Conservation (phyloP, 1,284 basidiomycete genomes). For the Tilletiaria anomala region DNA sequence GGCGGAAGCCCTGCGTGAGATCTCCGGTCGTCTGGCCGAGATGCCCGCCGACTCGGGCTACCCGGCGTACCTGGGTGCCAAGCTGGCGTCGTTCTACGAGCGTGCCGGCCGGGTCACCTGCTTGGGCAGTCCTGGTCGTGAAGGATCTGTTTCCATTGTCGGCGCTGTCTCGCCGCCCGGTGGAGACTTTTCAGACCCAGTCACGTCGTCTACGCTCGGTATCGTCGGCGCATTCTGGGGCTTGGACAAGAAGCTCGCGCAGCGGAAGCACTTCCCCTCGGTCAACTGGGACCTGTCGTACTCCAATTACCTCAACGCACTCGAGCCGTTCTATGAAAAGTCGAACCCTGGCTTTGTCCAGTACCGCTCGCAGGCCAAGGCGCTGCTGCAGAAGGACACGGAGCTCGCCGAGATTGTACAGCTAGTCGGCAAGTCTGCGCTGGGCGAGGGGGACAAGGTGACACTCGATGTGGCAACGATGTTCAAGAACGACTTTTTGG, state of each 20-base stretch:
- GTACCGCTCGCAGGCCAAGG: slow-evolving; percentile 77
- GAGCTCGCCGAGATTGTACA: slow-evolving; percentile 98
- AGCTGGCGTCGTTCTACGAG: slow-evolving; percentile 95
- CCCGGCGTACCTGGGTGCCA: slow-evolving; percentile 90
- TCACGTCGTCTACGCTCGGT: slow-evolving; percentile 88
- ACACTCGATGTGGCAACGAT: slow-evolving; percentile 92
- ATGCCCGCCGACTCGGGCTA: slow-evolving; percentile 97
- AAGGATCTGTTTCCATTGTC: slow-evolving; percentile 93
- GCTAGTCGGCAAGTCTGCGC: slow-evolving; percentile 90
- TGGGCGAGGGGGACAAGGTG: slow-evolving; percentile 96
- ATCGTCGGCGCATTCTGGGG: slow-evolving; percentile 87
- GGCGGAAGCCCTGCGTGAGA: slow-evolving; percentile 98
- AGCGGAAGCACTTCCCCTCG: slow-evolving; percentile 94
- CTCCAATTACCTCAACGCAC: slow-evolving; percentile 91
- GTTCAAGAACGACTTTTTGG: slow-evolving; percentile 88
- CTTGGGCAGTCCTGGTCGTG: slow-evolving; percentile 71
- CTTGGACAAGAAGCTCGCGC: slow-evolving; percentile 78
- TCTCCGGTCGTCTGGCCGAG: slow-evolving; percentile 95
- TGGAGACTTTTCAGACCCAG: slow-evolving; percentile 98
- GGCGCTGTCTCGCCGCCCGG: slow-evolving; percentile 97
- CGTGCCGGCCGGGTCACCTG: slow-evolving; percentile 93
- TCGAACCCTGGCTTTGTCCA: slow-evolving; percentile 79
- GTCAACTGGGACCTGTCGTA: slow-evolving; percentile 99
- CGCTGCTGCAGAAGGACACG: slow-evolving; percentile 95
- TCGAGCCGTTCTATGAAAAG: slow-evolving; percentile 84